phyloP scores from a whole-genome alignment of 208 protist species.

The Leishmania turanica region DNA sequence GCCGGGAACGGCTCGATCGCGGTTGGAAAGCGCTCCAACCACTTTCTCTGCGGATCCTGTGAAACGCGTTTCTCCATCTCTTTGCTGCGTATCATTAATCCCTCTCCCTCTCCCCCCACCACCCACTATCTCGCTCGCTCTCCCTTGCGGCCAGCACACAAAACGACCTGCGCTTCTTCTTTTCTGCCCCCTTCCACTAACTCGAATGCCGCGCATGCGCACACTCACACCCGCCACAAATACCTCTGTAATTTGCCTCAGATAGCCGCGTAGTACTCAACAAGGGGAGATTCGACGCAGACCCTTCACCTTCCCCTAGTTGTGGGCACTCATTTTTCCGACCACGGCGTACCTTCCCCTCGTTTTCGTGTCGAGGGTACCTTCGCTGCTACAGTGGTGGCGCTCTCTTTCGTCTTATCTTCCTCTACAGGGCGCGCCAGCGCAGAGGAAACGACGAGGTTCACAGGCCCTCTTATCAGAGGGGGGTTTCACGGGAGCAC shows the following conservation, averaged over 20 bases:
- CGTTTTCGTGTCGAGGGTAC: background rate
- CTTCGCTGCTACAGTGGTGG: background rate
- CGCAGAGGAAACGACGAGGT: background rate
- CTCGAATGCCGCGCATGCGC: background rate
- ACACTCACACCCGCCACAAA: background rate
- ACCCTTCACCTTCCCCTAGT: background rate
- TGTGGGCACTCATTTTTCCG: background rate
- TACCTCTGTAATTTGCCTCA: background rate
- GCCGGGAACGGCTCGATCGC: background rate
- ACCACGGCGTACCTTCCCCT: background rate
- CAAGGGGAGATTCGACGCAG: background rate
- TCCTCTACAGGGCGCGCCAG: background rate
- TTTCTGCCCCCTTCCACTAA: too few relatives aligned
- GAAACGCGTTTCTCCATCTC: too few relatives aligned
- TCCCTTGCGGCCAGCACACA: background rate
- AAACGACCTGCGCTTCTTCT: background rate
- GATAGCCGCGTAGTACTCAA: background rate
- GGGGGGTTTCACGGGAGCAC: background rate
- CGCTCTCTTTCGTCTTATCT: background rate
- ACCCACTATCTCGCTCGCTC: background rate
- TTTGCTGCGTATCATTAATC: background rate
- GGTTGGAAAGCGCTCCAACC: background rate
- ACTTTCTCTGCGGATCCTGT: background rate
- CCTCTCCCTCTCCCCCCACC: background rate
- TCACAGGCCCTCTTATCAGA: background rate